These are phyloP conservation scores for Schoenoplectus triqueter DNA, from an alignment of 202 grass and related monocot species.

Conservation along the genomic window DNA sequence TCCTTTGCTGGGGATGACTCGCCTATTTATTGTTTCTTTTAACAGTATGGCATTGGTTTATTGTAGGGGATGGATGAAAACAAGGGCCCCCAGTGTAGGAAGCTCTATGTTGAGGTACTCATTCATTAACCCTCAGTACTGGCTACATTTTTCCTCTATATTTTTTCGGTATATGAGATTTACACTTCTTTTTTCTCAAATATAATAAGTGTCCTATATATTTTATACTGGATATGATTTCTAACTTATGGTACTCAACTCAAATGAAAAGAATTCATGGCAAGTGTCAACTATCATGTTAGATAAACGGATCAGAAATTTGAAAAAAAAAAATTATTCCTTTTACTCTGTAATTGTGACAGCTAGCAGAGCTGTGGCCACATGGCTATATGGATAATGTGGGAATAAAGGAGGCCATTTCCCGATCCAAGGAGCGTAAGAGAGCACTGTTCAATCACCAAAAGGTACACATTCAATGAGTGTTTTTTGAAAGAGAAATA, in stretches of 20 bases:
- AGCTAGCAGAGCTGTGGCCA: slow-evolving; percentile 97
- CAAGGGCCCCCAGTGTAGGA: slow-evolving; percentile 97
- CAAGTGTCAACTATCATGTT: not conserved
- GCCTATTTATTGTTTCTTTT: slow-evolving; percentile 13
- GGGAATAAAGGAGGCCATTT: slow-evolving; percentile 97
- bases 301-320: not conserved
- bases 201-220: slow-evolving; percentile 15
- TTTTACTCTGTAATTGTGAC: slow-evolving; percentile 40
- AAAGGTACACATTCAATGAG: slow-evolving; percentile 57
- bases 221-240: not conserved
- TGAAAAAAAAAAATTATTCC: not conserved
- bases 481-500: not conserved
- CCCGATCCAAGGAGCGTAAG: slow-evolving; percentile 83
- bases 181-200: not conserved
- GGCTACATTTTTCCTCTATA: not conserved
- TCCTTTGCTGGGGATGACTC: slow-evolving; percentile 39
- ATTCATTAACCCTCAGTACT: slow-evolving; percentile 21
- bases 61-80: slow-evolving; percentile 97
- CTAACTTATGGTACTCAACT: slow-evolving; percentile 18
- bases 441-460: slow-evolving; percentile 63
- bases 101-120: slow-evolving; percentile 94
- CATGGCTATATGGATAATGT: slow-evolving; percentile 95
- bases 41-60: slow-evolving; percentile 30
- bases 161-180: slow-evolving; percentile 27
- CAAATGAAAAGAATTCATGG: slow-evolving; percentile 7